Conservation (phyloP, 2,329 filamentous ascomycete species). For the Didymella exigua region DNA sequence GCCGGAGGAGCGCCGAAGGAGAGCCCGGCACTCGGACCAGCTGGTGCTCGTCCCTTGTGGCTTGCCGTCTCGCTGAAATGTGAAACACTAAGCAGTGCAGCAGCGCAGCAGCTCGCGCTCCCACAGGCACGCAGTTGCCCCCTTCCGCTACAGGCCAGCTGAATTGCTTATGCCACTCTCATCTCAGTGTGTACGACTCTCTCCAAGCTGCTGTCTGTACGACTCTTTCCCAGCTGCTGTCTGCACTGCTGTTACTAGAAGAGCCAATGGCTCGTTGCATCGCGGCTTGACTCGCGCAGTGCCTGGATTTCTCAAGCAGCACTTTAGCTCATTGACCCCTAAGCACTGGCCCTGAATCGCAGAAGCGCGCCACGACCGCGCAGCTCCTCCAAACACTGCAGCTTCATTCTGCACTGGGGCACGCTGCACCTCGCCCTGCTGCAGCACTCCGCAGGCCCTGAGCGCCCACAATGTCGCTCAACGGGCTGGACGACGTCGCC, state of each 20-base stretch:
- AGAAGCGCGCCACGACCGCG: slow-evolving; percentile 2
- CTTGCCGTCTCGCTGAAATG: background rate
- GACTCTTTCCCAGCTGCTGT: background rate
- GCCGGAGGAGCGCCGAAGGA: slow-evolving; percentile 5
- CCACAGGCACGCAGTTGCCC: slow-evolving; percentile 4
- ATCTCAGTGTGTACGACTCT: background rate
- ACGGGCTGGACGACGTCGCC: slow-evolving; percentile 83
- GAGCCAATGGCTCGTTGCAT: slow-evolving; percentile 19
- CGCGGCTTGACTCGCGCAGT: slow-evolving; percentile 19
- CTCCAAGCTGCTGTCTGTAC: slow-evolving; percentile 6
- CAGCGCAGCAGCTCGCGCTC: slow-evolving; percentile 3
- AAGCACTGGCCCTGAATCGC: background rate
- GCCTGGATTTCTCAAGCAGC: background rate
- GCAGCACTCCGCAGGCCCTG: slow-evolving; percentile 13
- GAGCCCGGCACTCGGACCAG: background rate
- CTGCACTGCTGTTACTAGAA: slow-evolving; percentile 14
- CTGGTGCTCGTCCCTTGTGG: slow-evolving; percentile 1
- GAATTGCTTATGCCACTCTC: slow-evolving; percentile 7
- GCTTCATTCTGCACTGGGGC: slow-evolving; percentile 3
- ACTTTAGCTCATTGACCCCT: slow-evolving; percentile 10
- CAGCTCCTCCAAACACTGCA: slow-evolving; percentile 7
- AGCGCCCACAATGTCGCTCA: slow-evolving; percentile 77
- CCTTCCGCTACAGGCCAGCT: slow-evolving; percentile 10
- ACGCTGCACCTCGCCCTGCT: slow-evolving; percentile 13
- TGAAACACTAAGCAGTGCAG: slow-evolving; percentile 16